phyloP scores from a whole-genome alignment of 768 basidiomycete genomes.

The Tulasnella sp. region DNA sequence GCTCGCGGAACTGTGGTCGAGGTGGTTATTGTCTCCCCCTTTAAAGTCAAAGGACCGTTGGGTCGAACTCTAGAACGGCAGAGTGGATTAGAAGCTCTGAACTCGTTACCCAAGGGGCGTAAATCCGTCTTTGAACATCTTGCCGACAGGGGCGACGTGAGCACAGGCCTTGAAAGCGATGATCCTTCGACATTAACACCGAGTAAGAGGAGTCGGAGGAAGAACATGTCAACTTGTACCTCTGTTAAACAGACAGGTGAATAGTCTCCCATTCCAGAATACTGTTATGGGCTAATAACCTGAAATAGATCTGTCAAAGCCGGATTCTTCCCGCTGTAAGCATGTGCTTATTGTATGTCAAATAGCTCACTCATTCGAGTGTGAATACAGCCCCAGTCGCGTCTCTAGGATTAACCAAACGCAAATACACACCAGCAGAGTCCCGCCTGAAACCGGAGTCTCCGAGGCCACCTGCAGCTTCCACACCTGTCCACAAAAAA shows the following conservation, averaged over 20 bases:
- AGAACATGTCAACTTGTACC: background rate
- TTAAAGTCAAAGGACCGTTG: background rate
- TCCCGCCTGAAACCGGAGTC: no score
- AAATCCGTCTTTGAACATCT: background rate
- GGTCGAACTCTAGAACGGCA: background rate
- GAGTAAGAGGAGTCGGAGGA: background rate
- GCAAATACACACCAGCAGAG: no score
- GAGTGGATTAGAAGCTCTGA: background rate
- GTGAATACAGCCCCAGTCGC: no score
- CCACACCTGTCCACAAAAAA: no score
- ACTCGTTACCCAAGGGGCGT: background rate
- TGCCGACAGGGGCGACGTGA: background rate
- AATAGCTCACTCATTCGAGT: no score
- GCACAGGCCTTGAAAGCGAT: constrained; percentile 7
- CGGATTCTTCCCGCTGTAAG: background rate
- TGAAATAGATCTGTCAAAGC: background rate
- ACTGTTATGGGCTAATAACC: no score
- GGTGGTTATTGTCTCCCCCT: background rate
- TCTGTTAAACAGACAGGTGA: background rate
- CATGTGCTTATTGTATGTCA: background rate
- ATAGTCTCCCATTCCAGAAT: no score
- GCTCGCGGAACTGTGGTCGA: background rate
- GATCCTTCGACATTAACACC: constrained; percentile 5
- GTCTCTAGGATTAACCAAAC: no score
- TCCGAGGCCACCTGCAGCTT: no score